phyloP scores from a whole-genome alignment of 257 asterid species.

The Gentiana straminea region DNA sequence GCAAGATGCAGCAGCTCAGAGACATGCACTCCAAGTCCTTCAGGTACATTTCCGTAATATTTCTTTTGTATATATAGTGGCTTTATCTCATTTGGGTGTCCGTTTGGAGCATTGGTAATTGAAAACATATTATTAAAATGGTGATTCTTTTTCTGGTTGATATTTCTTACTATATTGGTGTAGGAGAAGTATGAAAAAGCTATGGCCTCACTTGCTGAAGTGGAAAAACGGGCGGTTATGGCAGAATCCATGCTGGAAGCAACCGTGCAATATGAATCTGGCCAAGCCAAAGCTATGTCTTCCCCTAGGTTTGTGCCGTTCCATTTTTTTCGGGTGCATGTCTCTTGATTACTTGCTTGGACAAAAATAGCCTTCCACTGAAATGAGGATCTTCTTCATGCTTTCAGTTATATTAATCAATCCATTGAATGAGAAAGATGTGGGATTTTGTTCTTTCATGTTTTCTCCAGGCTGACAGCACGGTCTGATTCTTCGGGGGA shows the following conservation, averaged over 20 bases:
- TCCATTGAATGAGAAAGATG: too few relatives aligned
- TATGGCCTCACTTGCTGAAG: slow-evolving; percentile 35
- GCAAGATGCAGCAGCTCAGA: slow-evolving; percentile 66
- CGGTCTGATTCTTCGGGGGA: slow-evolving; percentile 28
- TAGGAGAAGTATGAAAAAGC: slow-evolving; percentile 70
- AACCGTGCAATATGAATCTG: slow-evolving; percentile 70
- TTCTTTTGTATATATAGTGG: background rate
- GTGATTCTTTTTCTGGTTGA: background rate
- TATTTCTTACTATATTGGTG: slow-evolving; percentile 1
- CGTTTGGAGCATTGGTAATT: background rate
- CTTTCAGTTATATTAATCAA: too few relatives aligned
- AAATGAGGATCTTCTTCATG: too few relatives aligned
- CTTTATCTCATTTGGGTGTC: background rate
- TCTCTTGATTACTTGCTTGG: too few relatives aligned
- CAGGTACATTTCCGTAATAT: slow-evolving; percentile 31
- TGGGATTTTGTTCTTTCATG: too few relatives aligned
- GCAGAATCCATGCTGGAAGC: slow-evolving; percentile 92
- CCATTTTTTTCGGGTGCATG: background rate
- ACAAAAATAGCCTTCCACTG: too few relatives aligned
- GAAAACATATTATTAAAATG: background rate
- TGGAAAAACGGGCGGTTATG: slow-evolving; percentile 85
- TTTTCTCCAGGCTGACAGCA: background rate
- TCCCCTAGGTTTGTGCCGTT: slow-evolving; percentile 49
- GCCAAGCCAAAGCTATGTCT: slow-evolving; percentile 64
- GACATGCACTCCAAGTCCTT: slow-evolving; percentile 33